phyloP scores from a whole-genome alignment of 805 yeast genomes.

The Groenewaldozyma salmanticensis region DNA sequence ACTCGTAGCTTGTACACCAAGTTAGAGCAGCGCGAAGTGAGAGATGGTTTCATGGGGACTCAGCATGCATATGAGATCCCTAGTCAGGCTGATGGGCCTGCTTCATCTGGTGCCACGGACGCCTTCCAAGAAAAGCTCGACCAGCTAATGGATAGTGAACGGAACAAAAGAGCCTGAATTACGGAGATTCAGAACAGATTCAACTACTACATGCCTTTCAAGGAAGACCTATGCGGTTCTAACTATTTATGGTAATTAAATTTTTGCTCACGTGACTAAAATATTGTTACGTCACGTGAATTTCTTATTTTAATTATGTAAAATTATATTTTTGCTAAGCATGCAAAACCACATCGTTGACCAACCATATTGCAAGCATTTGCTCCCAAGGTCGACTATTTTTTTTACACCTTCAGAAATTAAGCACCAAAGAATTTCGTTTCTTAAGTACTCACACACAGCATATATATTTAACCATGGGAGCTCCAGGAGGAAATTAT shows the following conservation, averaged over 20 bases:
- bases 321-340: too few species aligned
- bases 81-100: conserved; percentile 2
- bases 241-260: too few species aligned
- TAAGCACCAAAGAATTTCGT: conserved; percentile 6
- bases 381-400: background rate
- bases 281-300: too few species aligned
- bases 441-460: background rate
- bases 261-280: too few species aligned
- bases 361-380: background rate
- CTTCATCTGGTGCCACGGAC: conserved; percentile 1
- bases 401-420: too few species aligned
- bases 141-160: conserved; percentile 8
- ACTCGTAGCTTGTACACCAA: conserved; percentile 27
- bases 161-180: background rate
- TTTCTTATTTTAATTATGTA: too few species aligned
- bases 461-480: conserved; percentile 36
- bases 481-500: conserved; percentile 58
- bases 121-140: conserved; percentile 11
- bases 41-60: conserved; percentile 23
- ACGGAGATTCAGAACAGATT: too few species aligned
- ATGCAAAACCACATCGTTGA: background rate
- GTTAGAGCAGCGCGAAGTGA: conserved; percentile 22
- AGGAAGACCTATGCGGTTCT: too few species aligned
- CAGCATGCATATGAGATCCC: conserved; percentile 20
- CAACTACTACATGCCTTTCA: too few species aligned